Evolutionary conservation across 495 filamentous ascomycete genomes (phyloP).

Genomic region (Trichocladium uniseriatum): DNA sequence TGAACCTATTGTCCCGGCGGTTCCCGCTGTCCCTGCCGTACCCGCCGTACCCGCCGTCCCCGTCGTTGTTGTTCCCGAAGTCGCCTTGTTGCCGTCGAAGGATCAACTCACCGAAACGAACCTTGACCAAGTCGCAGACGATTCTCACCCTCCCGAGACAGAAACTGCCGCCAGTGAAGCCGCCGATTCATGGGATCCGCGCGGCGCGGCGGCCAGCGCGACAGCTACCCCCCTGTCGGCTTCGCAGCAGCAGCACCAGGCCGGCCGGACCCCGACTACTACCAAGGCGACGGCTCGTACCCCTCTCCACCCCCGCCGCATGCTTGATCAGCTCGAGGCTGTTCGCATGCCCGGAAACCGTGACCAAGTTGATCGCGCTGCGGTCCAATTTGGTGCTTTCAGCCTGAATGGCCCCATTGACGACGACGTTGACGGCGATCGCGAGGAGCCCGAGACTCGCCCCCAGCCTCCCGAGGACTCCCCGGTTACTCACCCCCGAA

Average conservation of each 20-base stretch:
- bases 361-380: conserved; percentile 72
- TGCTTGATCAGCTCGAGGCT: conserved; percentile 90
- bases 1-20: conserved; percentile 3
- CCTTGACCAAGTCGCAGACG: conserved; percentile 79
- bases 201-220: conserved; percentile 40
- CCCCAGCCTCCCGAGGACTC: conserved; percentile 92
- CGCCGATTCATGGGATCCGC: conserved; percentile 70
- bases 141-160: conserved; percentile 60
- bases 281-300: conserved; percentile 63
- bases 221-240: conserved; percentile 46
- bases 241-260: conserved; percentile 48
- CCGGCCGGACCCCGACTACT: conserved; percentile 53
- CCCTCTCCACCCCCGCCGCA: conserved; percentile 64
- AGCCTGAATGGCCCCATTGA: conserved; percentile 69
- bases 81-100: conserved; percentile 56
- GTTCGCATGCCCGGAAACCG: conserved; percentile 99
- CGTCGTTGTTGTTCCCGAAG: conserved; percentile 41
- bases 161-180: conserved; percentile 86
- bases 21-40: conserved; percentile 12
- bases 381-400: conserved; percentile 97
- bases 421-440: conserved; percentile 83
- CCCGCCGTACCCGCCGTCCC: conserved; percentile 23
- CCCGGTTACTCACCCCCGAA: conserved; percentile 77
- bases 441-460: conserved; percentile 90
- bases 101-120: conserved; percentile 85